These are phyloP conservation scores for Bidens hawaiensis DNA, from an alignment of 140 eudicot genomes.

Conservation along the genomic window DNA sequence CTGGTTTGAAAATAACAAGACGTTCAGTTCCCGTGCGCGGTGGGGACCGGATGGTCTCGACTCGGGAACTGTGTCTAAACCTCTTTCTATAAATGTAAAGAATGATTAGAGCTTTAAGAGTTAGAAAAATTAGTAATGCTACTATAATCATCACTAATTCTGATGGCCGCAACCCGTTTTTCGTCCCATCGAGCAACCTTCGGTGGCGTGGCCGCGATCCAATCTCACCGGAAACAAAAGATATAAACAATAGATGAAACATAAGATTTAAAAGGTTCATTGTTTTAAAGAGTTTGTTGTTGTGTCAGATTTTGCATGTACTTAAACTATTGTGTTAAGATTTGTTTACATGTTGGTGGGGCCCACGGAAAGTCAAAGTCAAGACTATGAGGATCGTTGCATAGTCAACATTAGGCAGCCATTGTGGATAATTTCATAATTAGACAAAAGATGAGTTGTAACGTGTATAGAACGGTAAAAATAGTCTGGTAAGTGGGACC, in stretches of 20 bases:
- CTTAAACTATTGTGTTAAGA: no score
- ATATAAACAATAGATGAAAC: slow-evolving; percentile 3
- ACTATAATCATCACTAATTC: slow-evolving; percentile 30
- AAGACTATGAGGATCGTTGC: no score
- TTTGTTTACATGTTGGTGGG: no score
- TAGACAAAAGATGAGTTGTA: no score
- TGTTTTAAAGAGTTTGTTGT: no score
- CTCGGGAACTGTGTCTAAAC: slow-evolving; percentile 23
- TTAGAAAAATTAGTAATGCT: slow-evolving; percentile 34
- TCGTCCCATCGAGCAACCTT: slow-evolving; percentile 12
- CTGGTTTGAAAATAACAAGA: slow-evolving; percentile 39
- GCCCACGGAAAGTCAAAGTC: no score
- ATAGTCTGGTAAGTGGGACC: no score
- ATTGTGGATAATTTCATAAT: no score
- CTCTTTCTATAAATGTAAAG: slow-evolving; percentile 34
- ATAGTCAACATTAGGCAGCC: no score
- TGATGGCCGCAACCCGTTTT: slow-evolving; percentile 24
- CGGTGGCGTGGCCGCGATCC: slow-evolving; percentile 16
- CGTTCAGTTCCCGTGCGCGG: slow-evolving; percentile 33
- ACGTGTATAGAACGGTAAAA: no score
- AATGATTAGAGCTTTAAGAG: slow-evolving; percentile 30
- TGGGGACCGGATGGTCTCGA: slow-evolving; percentile 19
- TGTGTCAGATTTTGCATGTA: neutral
- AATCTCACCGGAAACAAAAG: slow-evolving; percentile 32
- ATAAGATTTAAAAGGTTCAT: no score